A percentile compares a stretch with the other conserved stretches of the same genome.
Conservation (phyloP, 495 filamentous ascomycete genomes). For the Stereocaulon alpinum region DNA sequence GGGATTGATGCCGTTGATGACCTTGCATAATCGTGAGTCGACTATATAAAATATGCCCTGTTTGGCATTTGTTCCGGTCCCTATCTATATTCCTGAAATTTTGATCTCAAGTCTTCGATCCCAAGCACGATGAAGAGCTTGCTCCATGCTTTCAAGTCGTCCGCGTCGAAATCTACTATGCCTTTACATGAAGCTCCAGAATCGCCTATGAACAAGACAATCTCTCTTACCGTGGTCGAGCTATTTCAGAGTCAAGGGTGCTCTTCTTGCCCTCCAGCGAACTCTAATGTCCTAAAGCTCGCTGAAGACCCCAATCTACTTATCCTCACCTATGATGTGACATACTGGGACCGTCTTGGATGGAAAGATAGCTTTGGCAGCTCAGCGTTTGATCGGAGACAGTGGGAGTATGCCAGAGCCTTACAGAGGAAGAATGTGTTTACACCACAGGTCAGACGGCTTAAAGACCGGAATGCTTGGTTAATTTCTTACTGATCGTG, state of each 20-base stretch:
- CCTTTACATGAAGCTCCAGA: neutral
- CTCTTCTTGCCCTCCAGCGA: slow-evolving; percentile 5
- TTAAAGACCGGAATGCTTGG: neutral
- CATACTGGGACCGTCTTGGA: slow-evolving; percentile 8
- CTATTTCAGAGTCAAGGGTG: slow-evolving; percentile 7
- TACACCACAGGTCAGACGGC: slow-evolving; percentile 6
- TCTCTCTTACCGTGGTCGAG: neutral
- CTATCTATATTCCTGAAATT: neutral
- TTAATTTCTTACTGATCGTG: neutral
- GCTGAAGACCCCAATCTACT: slow-evolving; percentile 6
- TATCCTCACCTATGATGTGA: neutral
- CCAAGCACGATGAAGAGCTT: neutral
- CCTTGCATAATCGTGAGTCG: neutral
- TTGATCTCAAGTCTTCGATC: neutral
- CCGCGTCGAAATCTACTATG: neutral
- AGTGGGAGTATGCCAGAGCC: slow-evolving; percentile 2
- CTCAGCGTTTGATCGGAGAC: slow-evolving; percentile 4
- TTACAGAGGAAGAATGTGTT: neutral
- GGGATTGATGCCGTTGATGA: neutral
- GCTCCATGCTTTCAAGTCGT: neutral
- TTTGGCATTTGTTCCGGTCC: neutral
- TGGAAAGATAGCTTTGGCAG: slow-evolving; percentile 6
- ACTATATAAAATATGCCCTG: neutral
- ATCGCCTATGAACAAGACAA: neutral
- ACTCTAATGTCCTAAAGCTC: slow-evolving; percentile 1